Conservation (phyloP, 2,329 filamentous ascomycete genomes). For the Neonectria magnoliae region DNA sequence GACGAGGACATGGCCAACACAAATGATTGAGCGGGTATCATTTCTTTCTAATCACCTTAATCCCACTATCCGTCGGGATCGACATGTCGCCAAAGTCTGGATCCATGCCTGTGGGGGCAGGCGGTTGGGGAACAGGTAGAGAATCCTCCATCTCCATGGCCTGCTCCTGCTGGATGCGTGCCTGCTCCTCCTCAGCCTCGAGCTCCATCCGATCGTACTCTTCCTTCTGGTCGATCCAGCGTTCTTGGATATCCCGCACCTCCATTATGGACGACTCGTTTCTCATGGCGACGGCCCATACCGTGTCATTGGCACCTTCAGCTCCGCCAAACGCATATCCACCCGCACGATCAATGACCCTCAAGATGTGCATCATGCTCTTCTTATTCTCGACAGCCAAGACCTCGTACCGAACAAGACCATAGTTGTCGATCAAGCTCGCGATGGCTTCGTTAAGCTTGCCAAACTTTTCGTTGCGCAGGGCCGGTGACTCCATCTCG, state of each 20-base stretch:
- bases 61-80: constrained; percentile 68
- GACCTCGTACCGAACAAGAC: constrained; percentile 90
- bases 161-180: constrained; percentile 56
- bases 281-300: constrained; percentile 97
- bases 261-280: constrained; percentile 79
- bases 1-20: constrained; percentile 58
- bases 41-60: constrained; percentile 77
- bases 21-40: constrained; percentile 58
- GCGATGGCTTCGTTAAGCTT: constrained; percentile 88
- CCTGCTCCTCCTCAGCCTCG: constrained; percentile 79
- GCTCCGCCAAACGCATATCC: constrained; percentile 93
- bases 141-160: constrained; percentile 50
- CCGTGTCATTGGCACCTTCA: constrained; percentile 91
- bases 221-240: constrained; percentile 92
- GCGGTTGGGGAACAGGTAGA: constrained; percentile 23
- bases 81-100: constrained; percentile 63
- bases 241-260: constrained; percentile 89
- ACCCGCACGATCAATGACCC: constrained; percentile 88
- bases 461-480: constrained; percentile 79
- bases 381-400: constrained; percentile 96
- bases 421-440: constrained; percentile 87
- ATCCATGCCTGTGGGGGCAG: constrained; percentile 47
- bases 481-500: constrained; percentile 77
- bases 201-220: constrained; percentile 85
- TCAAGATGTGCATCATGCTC: constrained; percentile 92